Evolutionary conservation across 306 rosid genomes (phyloP).

Genomic region (Lathyrus oleraceus): DNA sequence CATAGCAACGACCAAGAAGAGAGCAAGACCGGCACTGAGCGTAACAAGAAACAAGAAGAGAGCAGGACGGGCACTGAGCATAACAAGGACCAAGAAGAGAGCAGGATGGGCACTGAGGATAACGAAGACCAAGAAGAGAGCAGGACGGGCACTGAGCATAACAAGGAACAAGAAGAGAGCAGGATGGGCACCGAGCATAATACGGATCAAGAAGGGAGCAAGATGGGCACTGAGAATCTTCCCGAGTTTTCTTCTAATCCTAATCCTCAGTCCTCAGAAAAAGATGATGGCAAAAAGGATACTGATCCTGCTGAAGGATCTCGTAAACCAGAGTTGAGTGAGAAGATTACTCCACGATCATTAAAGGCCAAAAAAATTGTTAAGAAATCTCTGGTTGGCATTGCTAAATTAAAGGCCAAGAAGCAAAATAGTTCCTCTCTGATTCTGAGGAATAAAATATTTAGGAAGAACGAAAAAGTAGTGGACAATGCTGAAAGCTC

Average conservation of each 20-base stretch:
- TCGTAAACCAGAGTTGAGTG: slow-evolving; percentile 43
- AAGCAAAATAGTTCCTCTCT: slow-evolving; percentile 31
- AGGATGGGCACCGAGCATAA: background rate
- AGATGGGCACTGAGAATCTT: slow-evolving; percentile 31
- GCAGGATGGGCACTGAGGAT: slow-evolving; percentile 1
- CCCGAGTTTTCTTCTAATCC: slow-evolving; percentile 17
- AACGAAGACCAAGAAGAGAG: slow-evolving; percentile 19
- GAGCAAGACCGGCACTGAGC: too few relatives aligned
- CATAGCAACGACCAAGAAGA: slow-evolving; percentile 18
- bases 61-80: background rate
- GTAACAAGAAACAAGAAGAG: too few relatives aligned
- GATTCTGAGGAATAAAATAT: slow-evolving; percentile 36
- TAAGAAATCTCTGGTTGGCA: slow-evolving; percentile 47
- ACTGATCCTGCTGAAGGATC: slow-evolving; percentile 42
- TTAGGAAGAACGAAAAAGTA: slow-evolving; percentile 37
- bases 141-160: slow-evolving; percentile 10
- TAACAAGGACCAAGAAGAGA: slow-evolving; percentile 25
- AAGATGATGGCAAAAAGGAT: slow-evolving; percentile 33
- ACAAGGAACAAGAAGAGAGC: slow-evolving; percentile 8
- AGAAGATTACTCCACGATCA: slow-evolving; percentile 46
- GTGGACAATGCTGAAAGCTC: slow-evolving; percentile 26
- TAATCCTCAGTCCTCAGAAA: slow-evolving; percentile 30
- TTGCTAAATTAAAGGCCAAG: slow-evolving; percentile 35
- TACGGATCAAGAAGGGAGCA: slow-evolving; percentile 17
- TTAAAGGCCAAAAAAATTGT: slow-evolving; percentile 60